A percentile compares a stretch with the other conserved stretches of the same genome.
Evolutionary conservation across 169 alveolate species (phyloP).

Genomic region (Babesia divergens): DNA sequence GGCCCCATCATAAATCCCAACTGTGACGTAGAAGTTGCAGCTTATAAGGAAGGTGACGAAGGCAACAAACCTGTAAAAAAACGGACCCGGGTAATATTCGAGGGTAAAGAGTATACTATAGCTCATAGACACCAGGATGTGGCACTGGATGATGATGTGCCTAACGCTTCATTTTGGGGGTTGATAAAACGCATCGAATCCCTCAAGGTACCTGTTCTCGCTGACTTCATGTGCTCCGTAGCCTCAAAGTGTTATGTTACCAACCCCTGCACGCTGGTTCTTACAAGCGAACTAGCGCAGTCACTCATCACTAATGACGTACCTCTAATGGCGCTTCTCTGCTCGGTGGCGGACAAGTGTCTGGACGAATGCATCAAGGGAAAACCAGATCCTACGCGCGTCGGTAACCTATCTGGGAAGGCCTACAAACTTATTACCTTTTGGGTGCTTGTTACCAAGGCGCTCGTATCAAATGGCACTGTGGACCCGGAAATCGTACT

Average conservation of each 20-base stretch:
- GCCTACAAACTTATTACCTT: slow-evolving; percentile 25
- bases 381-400: background rate
- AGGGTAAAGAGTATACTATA: background rate
- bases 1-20: slow-evolving; percentile 25
- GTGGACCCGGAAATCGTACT: background rate
- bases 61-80: background rate
- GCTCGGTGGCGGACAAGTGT: background rate
- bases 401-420: slow-evolving; percentile 26
- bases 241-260: slow-evolving; percentile 22
- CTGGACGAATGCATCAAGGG: slow-evolving; percentile 25
- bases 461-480: background rate
- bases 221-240: slow-evolving; percentile 27
- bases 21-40: background rate
- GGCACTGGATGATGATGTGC: background rate
- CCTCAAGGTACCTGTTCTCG: slow-evolving; percentile 16
- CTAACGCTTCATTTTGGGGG: slow-evolving; percentile 24
- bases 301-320: background rate
- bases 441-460: slow-evolving; percentile 9
- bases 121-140: background rate
- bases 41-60: background rate
- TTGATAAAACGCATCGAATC: slow-evolving; percentile 12
- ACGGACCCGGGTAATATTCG: background rate
- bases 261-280: slow-evolving; percentile 31
- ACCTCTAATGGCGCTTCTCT: slow-evolving; percentile 6
- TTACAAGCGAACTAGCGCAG: slow-evolving; percentile 13